Evolutionary conservation across 2,329 filamentous ascomycete species (phyloP), one percentile per base, ranked within the genome.

Genomic region (Rutstroemia sp.): DNA sequence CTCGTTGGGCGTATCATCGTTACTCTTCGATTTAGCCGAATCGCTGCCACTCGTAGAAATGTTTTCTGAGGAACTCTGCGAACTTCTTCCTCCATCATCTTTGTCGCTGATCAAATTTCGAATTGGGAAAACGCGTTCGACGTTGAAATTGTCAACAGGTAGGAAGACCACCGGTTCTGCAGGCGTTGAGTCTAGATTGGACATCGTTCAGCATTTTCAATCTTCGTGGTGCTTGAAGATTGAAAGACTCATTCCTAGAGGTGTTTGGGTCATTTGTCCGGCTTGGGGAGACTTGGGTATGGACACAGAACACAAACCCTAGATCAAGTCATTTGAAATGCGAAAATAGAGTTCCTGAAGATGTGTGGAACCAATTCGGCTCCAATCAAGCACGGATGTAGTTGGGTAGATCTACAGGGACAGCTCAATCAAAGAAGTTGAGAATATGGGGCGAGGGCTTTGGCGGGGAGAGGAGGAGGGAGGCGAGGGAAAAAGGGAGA

Each of bases 91-190:
- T 2, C 16, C 21, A 5, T 45, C 44, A 4, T 27, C 48, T 16
- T 40, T 30, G 39, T 56, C 52, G 36, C 39, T 34, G 17, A 64
- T 36, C 19, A 65, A 52, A 59, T 61, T 62, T 21, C 64, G 60
- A 36, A 66, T 65, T 7, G 64, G 63, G 54, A 64, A 65, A 5
- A 66, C 53, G 2, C 64, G 60, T 40, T 64, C 64, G 21, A 62
- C 54, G 5, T 30, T 47, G 25, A 65, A 60, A 9, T 61, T 58
- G n/a, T 56, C 53, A 39, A 57, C 19, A 5, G 59, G 48, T 30
- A 58, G 51, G 50, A 64, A 64, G 10, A 48, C 56, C 19, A 61
- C 56, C 27, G 60, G 57, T 16, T 60, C 58, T 38, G 59, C 40
- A 21, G 58, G 17, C 9, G 45, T 30, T 39, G 45, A 16, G 12